Percentiles rank a stretch among this genome's conserved stretches.
phyloP scores from a whole-genome alignment of 2,329 filamentous ascomycete species.

The Cladosporium sp. region DNA sequence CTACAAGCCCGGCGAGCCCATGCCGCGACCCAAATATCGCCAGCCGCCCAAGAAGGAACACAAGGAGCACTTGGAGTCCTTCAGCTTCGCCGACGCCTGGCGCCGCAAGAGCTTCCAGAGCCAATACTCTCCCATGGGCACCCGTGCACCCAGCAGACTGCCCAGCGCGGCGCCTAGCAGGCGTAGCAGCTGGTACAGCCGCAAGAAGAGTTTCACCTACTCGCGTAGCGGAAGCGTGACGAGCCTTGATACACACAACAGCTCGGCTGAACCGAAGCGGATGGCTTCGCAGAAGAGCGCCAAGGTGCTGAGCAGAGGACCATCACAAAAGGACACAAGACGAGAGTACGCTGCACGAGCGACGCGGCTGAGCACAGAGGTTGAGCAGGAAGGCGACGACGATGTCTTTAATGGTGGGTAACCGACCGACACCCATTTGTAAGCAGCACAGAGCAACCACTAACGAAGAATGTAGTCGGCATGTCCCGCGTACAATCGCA shows the following conservation, averaged over 20 bases:
- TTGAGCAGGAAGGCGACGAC: slow-evolving; percentile 40
- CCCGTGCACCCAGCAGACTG: slow-evolving; percentile 34
- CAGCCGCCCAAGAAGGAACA: slow-evolving; percentile 44
- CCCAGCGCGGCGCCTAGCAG: slow-evolving; percentile 15
- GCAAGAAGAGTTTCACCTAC: slow-evolving; percentile 5
- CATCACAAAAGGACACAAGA: neutral
- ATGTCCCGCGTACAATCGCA: slow-evolving; percentile 26
- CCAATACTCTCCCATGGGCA: slow-evolving; percentile 45
- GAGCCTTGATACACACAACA: slow-evolving; percentile 8
- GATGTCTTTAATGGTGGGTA: slow-evolving; percentile 41
- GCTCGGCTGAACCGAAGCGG: neutral
- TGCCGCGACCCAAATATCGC: slow-evolving; percentile 46
- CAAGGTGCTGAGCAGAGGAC: neutral
- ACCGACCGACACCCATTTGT: neutral
- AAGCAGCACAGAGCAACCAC: too few species aligned
- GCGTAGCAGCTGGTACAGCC: slow-evolving; percentile 24
- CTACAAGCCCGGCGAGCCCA: slow-evolving; percentile 47
- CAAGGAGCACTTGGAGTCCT: slow-evolving; percentile 44
- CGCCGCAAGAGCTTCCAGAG: slow-evolving; percentile 39
- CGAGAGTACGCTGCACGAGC: slow-evolving; percentile 16
- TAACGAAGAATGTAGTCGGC: slow-evolving; percentile 21
- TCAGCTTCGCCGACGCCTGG: slow-evolving; percentile 43
- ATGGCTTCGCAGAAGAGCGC: slow-evolving; percentile 5
- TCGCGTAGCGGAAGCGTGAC: slow-evolving; percentile 7
- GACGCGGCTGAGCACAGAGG: slow-evolving; percentile 29